These are phyloP conservation scores for Pseudognaphalium luteoalbum DNA, from an alignment of 129 eudicot species.

Conservation along the genomic window DNA sequence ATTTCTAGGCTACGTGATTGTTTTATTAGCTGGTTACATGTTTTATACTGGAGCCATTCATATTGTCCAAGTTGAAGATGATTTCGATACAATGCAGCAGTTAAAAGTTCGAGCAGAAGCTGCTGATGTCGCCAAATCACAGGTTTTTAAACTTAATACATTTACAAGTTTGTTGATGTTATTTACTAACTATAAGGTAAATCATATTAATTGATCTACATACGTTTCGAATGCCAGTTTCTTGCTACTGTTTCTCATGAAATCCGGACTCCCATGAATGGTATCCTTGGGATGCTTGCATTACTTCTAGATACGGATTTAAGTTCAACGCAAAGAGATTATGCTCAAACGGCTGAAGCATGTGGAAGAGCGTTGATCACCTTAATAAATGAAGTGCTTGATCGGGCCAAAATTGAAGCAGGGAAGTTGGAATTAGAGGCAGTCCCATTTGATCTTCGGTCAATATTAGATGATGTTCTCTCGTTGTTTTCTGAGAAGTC, in stretches of 20 bases:
- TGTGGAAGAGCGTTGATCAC: conserved; percentile 79
- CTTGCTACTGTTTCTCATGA: conserved; percentile 91
- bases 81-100: conserved; percentile 60
- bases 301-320: conserved; percentile 74
- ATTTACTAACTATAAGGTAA: not conserved
- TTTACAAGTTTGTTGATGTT: not conserved
- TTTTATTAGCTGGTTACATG: conserved; percentile 52
- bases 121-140: conserved; percentile 90
- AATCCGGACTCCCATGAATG: conserved; percentile 92
- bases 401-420: conserved; percentile 84
- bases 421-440: conserved; percentile 84
- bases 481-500: conserved; percentile 89
- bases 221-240: conserved; percentile 49
- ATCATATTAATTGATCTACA: not conserved
- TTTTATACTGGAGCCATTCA: conserved; percentile 52
- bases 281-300: conserved; percentile 86
- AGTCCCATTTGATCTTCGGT: conserved; percentile 66
- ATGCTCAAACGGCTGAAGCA: conserved; percentile 85
- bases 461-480: conserved; percentile 78
- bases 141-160: conserved; percentile 32
- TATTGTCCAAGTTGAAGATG: conserved; percentile 67
- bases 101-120: conserved; percentile 80
- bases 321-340: conserved; percentile 78
- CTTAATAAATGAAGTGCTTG: conserved; percentile 82
- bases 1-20: conserved; percentile 46